Evolutionary conservation across 768 basidiomycete species (phyloP).

Genomic region (Phylloporus arenicola): DNA sequence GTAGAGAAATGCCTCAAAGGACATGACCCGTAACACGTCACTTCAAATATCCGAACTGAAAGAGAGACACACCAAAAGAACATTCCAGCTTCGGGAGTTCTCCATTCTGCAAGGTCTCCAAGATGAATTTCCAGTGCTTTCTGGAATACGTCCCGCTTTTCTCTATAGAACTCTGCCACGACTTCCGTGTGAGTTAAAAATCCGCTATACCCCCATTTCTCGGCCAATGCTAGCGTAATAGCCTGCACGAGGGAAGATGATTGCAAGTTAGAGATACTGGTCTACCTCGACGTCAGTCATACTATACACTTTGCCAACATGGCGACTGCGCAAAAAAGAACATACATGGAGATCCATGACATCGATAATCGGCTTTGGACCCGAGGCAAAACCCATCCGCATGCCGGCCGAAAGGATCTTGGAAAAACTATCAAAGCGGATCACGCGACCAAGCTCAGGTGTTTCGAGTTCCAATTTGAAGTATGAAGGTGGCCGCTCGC

Average conservation of each 20-base stretch:
- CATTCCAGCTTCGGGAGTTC: constrained; percentile 73
- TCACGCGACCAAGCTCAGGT: constrained; percentile 66
- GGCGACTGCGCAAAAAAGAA: constrained; percentile 14
- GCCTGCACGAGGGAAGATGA: constrained; percentile 59
- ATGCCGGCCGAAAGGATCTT: constrained; percentile 77
- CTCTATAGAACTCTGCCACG: constrained; percentile 70
- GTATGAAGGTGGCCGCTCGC: constrained; percentile 66
- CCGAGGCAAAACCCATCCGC: constrained; percentile 76
- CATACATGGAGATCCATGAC: constrained; percentile 69
- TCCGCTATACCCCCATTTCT: constrained; percentile 71
- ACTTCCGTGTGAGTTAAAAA: constrained; percentile 62
- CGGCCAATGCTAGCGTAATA: constrained; percentile 51
- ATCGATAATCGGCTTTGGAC: constrained; percentile 60
- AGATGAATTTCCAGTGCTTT: constrained; percentile 69
- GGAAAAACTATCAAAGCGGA: constrained; percentile 87
- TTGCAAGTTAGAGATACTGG: constrained; percentile 63
- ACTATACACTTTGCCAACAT: constrained; percentile 2
- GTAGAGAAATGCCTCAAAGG: constrained; percentile 1
- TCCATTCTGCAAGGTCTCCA: constrained; percentile 71
- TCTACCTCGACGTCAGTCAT: constrained; percentile 38
- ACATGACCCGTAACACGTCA: constrained; percentile 3
- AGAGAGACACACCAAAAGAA: constrained; percentile 67
- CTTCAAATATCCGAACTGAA: constrained; percentile 8
- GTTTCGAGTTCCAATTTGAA: constrained; percentile 71
- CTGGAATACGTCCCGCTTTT: constrained; percentile 76